Evolutionary conservation across 2,329 filamentous ascomycete species (phyloP), one percentile per base, ranked within the genome.

Genomic region (Epichloe uncinata): DNA sequence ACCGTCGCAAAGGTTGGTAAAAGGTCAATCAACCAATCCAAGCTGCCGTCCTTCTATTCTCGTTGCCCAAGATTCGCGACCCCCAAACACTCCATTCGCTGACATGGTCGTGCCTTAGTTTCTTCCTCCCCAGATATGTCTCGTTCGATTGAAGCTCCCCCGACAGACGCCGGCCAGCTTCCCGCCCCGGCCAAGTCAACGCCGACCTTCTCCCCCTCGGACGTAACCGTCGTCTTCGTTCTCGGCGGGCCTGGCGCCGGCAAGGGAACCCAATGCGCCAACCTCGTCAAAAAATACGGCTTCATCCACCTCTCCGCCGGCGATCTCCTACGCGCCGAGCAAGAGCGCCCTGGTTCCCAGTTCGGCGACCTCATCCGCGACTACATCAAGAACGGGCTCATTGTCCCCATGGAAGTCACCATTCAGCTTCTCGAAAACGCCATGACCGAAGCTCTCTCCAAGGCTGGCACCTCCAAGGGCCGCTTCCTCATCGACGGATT

Each of bases 371-470:
- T 97, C 71, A 98, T 98, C 77, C 84, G 84, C 66, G 78, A 84
- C 59, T 90, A 93, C 73, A 98, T 98, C 75, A 87, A 85, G 63
- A 84, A 98, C 65, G 93, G 93, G 52, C 82, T 82, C 59, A 98
- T 98, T 67, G 93, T 98, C 55, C 93, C 93, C n/a, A 95, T 95
- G 87, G 91, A 97, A 68, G 89, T 97, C 47, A 98, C 93, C 5
- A 85, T 98, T 52, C 84, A 90, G 61, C 72, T 98, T 36, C 78
- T 98, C 42, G 90, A 96, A 70, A 95, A 95, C 68, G 88, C 90
- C 52, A 97, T 98, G 87, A 76, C 75, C 50, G 80, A 77, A 8
- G 75, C 78, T 12, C 79, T 95, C 48, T 63, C 73, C 50, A 69
- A 74, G 50, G 67, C 71, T 12, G 60, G 63, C 47, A 59, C 55